A percentile compares a stretch with the other conserved stretches of the same genome.
phyloP scores from a whole-genome alignment of 2,329 filamentous ascomycete species.

The Waltergamsia citrina region DNA sequence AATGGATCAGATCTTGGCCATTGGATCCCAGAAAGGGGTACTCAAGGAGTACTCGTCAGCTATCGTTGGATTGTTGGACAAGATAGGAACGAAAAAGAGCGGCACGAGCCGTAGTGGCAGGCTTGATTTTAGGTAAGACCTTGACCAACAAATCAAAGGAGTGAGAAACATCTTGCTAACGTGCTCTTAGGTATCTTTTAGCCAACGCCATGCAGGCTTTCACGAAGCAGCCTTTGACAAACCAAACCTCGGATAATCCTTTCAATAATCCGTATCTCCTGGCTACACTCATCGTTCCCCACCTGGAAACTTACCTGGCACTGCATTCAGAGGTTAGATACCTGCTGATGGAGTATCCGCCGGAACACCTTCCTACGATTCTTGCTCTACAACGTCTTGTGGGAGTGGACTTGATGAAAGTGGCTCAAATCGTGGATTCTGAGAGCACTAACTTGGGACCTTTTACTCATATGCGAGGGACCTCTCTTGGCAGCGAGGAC shows the following conservation, averaged over 20 bases:
- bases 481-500: conserved; percentile 16
- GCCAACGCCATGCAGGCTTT: conserved; percentile 51
- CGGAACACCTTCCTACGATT: conserved; percentile 45
- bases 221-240: conserved; percentile 37
- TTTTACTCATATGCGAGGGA: conserved; percentile 28
- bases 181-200: conserved; percentile 41
- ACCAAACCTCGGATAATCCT: conserved; percentile 42
- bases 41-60: conserved; percentile 36
- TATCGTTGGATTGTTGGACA: conserved; percentile 43
- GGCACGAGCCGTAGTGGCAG: conserved; percentile 43
- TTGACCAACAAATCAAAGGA: background rate
- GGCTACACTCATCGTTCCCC: conserved; percentile 48
- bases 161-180: conserved; percentile 9
- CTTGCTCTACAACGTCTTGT: conserved; percentile 48
- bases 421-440: conserved; percentile 45
- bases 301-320: conserved; percentile 50
- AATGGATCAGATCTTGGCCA: conserved; percentile 49
- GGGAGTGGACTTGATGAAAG: conserved; percentile 45
- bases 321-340: conserved; percentile 42
- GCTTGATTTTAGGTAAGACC: conserved; percentile 46
- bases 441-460: conserved; percentile 24
- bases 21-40: conserved; percentile 48
- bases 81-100: conserved; percentile 38
- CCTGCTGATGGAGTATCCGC: conserved; percentile 49
- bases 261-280: conserved; percentile 44